Percentiles rank a stretch among this genome's conserved stretches.
These are phyloP conservation scores for Pyrus hybrid DNA, from an alignment of 331 rosid genomes.

Conservation along the genomic window DNA sequence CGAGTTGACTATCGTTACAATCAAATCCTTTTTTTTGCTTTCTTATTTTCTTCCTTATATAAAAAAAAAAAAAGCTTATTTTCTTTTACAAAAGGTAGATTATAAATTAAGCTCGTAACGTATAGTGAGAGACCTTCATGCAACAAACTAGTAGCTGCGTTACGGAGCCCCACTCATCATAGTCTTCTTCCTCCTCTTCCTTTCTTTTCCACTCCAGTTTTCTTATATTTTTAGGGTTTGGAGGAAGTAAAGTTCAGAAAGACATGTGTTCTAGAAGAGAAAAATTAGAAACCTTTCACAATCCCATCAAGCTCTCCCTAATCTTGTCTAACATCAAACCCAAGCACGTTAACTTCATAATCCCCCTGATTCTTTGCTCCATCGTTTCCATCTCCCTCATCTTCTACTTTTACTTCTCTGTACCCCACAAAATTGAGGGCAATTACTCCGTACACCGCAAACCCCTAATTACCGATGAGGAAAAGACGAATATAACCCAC, in stretches of 20 bases:
- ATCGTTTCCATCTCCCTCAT: conserved; percentile 24
- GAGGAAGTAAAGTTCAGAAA: too few species aligned
- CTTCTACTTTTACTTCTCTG: conserved; percentile 22
- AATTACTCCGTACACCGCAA: not conserved
- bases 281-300: not conserved
- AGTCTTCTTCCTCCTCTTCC: not conserved
- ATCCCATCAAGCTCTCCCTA: not conserved
- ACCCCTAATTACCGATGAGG: not conserved
- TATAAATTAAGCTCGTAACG: not conserved
- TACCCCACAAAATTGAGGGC: not conserved
- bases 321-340: not conserved
- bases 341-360: not conserved
- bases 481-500: conserved; percentile 52
- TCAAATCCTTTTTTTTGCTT: too few species aligned
- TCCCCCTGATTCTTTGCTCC: conserved; percentile 13
- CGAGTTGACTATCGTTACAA: not conserved
- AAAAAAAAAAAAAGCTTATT: too few species aligned
- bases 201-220: not conserved
- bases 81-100: too few species aligned
- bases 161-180: not conserved
- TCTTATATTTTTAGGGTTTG: not conserved
- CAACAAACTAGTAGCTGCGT: not conserved
- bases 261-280: not conserved
- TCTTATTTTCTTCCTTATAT: too few species aligned
- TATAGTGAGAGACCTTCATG: not conserved